phyloP scores from a whole-genome alignment of 2,329 filamentous ascomycete species.

The Paraphoma chrysanthemicola region DNA sequence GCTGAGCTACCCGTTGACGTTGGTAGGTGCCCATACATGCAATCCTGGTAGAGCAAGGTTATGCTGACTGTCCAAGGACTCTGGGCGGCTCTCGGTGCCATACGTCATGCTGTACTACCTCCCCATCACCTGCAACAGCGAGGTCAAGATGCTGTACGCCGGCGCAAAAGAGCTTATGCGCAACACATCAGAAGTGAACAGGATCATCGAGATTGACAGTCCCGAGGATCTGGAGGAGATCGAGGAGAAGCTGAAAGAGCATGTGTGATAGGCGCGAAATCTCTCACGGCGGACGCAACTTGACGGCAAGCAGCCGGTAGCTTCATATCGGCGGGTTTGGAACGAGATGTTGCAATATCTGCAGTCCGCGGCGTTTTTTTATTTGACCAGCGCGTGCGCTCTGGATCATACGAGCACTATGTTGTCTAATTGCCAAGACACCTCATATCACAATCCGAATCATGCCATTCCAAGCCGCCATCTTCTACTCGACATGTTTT shows the following conservation, averaged over 20 bases:
- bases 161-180: slow-evolving; percentile 82
- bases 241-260: slow-evolving; percentile 66
- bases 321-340: not conserved
- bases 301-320: not conserved
- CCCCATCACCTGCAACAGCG: slow-evolving; percentile 86
- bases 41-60: not conserved
- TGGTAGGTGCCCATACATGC: slow-evolving; percentile 62
- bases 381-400: no score
- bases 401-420: not conserved
- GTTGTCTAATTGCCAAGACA: not conserved
- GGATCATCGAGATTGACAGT: slow-evolving; percentile 82
- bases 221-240: slow-evolving; percentile 85
- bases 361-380: not conserved
- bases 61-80: slow-evolving; percentile 61
- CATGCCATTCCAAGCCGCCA: not conserved
- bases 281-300: not conserved
- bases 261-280: not conserved
- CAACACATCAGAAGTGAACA: slow-evolving; percentile 70
- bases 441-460: not conserved
- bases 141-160: slow-evolving; percentile 91
- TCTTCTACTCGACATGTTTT: not conserved
- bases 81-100: slow-evolving; percentile 84
- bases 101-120: slow-evolving; percentile 97
- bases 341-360: not conserved
- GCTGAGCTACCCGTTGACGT: slow-evolving; percentile 86